Conservation (phyloP, 225 moss, liverwort and hornwort species). For the Marchantia polymorpha region DNA sequence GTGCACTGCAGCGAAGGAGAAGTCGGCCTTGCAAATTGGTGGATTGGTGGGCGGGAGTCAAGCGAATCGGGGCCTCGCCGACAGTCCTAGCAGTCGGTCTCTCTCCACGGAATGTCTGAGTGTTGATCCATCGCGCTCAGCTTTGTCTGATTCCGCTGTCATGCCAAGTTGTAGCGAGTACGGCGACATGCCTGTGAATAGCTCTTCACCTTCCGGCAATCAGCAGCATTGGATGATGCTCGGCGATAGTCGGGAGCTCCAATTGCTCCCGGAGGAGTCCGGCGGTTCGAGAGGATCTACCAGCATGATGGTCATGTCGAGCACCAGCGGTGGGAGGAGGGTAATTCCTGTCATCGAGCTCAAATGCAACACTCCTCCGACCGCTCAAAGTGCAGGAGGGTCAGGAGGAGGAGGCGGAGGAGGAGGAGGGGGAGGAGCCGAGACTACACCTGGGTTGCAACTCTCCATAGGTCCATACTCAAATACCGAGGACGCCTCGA, state of each 20-base stretch:
- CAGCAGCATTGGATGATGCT: constrained; percentile 10
- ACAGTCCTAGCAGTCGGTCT: constrained; percentile 18
- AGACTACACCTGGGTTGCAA: constrained; percentile 35
- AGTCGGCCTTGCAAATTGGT: constrained; percentile 20
- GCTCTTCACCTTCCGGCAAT: constrained; percentile 11
- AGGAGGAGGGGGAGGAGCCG: constrained; percentile 1
- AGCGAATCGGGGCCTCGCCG: constrained; percentile 17
- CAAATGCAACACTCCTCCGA: background rate
- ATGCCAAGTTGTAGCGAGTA: constrained; percentile 10
- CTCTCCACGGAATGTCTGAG: constrained; percentile 16
- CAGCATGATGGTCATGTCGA: constrained; percentile 10
- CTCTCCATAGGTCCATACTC: constrained; percentile 56
- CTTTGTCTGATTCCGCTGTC: constrained; percentile 16
- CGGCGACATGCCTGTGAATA: constrained; percentile 10
- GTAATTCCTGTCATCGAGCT: constrained; percentile 17
- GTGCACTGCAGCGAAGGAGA: constrained; percentile 51
- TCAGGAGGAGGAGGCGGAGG: background rate
- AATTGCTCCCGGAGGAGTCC: constrained; percentile 19
- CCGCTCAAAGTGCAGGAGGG: background rate
- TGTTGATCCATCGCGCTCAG: constrained; percentile 20
- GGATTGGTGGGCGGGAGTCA: constrained; percentile 14
- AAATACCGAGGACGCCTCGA: background rate
- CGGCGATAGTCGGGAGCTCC: constrained; percentile 22
- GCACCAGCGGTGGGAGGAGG: background rate
- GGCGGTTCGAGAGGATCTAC: background rate